A percentile compares a stretch with the other conserved stretches of the same genome.
Conservation (phyloP, 805 yeast species). For the Maudiozyma turicensis region DNA sequence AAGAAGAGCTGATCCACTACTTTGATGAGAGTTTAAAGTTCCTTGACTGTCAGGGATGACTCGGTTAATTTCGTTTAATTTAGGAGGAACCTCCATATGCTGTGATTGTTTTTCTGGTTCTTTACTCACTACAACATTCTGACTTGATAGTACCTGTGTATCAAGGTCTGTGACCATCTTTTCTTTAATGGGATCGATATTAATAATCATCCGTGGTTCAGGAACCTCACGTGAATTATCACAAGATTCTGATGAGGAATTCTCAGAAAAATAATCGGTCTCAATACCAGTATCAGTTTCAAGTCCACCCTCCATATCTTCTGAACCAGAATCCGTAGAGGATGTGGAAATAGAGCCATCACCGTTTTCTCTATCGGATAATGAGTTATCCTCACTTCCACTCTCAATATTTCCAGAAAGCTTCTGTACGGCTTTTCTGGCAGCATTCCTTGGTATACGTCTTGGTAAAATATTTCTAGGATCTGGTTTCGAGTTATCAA, state of each 20-base stretch:
- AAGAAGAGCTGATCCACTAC: not conserved
- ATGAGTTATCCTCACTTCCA: not conserved
- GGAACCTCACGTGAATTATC: not conserved
- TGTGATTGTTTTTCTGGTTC: not conserved
- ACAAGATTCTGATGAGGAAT: not conserved
- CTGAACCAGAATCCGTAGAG: not conserved
- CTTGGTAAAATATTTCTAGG: slow-evolving; percentile 24
- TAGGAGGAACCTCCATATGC: not conserved
- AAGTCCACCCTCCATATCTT: not conserved
- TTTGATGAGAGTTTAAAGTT: not conserved
- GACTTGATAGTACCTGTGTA: not conserved
- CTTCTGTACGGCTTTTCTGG: slow-evolving; percentile 23
- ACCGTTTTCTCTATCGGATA: not conserved
- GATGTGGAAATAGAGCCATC: not conserved
- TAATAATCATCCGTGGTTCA: not conserved
- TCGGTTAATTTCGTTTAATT: not conserved
- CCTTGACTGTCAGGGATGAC: not conserved
- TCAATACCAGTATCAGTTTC: slow-evolving; percentile 5
- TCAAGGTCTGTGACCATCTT: not conserved
- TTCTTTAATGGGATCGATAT: slow-evolving; percentile 1
- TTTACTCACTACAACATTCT: not conserved
- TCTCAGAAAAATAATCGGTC: slow-evolving; percentile 4
- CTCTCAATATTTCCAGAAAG: slow-evolving; percentile 11
- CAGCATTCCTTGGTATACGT: slow-evolving; percentile 23
- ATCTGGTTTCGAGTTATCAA: slow-evolving; percentile 25